phyloP scores from a whole-genome alignment of 148 eudicot species.

The Nepenthes mirabilis region DNA sequence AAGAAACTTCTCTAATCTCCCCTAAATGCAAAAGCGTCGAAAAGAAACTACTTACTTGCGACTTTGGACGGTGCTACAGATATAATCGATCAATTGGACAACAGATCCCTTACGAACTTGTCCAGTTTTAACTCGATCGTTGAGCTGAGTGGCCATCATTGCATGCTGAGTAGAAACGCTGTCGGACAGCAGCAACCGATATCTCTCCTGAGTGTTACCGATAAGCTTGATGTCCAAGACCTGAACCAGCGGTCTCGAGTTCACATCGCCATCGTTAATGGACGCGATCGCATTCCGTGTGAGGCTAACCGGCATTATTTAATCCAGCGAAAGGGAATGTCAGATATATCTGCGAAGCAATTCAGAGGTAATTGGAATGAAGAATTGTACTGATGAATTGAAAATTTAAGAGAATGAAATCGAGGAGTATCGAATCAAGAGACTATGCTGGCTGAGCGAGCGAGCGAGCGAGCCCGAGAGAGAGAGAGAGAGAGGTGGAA shows the following conservation, averaged over 20 bases:
- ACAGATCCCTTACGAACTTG: constrained; percentile 57
- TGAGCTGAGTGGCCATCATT: constrained; percentile 88
- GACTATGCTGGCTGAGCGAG: no score
- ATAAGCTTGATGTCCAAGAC: constrained; percentile 51
- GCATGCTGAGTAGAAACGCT: constrained; percentile 48
- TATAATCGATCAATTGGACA: constrained; percentile 79
- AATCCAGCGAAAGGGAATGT: background rate
- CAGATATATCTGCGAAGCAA: no score
- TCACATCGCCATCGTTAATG: constrained; percentile 60
- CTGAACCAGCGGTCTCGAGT: constrained; percentile 79
- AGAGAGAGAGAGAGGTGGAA: no score
- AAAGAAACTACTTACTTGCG: constrained; percentile 41
- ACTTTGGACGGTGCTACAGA: constrained; percentile 57
- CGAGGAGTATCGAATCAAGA: no score
- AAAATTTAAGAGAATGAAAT: no score
- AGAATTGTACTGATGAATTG: no score
- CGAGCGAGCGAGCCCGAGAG: no score
- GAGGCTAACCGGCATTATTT: constrained; percentile 58
- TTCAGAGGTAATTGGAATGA: no score
- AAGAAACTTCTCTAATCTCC: background rate
- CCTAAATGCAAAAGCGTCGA: background rate
- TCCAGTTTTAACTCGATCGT: constrained; percentile 56
- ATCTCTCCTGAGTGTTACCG: constrained; percentile 48
- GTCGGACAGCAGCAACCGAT: constrained; percentile 60
- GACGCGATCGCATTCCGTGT: constrained; percentile 58